Evolutionary conservation across 2,329 filamentous ascomycete species (phyloP).

Genomic region (Cercospora brassicicola): DNA sequence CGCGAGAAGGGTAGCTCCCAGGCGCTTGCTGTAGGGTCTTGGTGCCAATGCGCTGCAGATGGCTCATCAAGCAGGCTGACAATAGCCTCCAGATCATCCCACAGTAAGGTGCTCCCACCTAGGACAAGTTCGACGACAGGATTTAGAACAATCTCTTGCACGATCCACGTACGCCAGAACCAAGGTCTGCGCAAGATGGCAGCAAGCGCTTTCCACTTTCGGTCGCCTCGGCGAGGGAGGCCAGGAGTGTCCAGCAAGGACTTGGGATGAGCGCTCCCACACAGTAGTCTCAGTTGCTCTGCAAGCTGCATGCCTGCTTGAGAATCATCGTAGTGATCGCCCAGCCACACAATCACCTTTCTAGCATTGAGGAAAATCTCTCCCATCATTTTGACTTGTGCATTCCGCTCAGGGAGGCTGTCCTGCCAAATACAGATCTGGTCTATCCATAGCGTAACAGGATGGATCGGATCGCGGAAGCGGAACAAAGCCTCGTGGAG

Average conservation of each 20-base stretch:
- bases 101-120: conserved; percentile 29
- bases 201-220: conserved; percentile 32
- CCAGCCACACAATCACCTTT: conserved; percentile 37
- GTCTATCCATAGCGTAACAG: conserved; percentile 35
- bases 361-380: conserved; percentile 35
- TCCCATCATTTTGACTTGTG: conserved; percentile 38
- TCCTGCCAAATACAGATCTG: conserved; percentile 38
- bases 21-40: conserved; percentile 33
- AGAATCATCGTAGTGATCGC: conserved; percentile 33
- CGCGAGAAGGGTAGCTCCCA: conserved; percentile 35
- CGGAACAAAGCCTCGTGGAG: conserved; percentile 33
- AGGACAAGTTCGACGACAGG: conserved; percentile 34
- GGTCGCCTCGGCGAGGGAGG: conserved; percentile 31
- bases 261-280: conserved; percentile 3
- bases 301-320: conserved; percentile 35
- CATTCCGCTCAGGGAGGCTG: conserved; percentile 32
- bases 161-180: conserved; percentile 37
- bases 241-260: conserved; percentile 28
- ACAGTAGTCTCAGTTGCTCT: conserved; percentile 30
- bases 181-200: conserved; percentile 34
- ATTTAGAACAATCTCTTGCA: conserved; percentile 38
- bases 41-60: conserved; percentile 27
- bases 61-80: conserved; percentile 34
- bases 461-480: conserved; percentile 28
- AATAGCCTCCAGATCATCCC: conserved; percentile 34